These are phyloP conservation scores for Pleurostoma richardsiae DNA, from an alignment of 2,329 filamentous ascomycete species.

Conservation along the genomic window DNA sequence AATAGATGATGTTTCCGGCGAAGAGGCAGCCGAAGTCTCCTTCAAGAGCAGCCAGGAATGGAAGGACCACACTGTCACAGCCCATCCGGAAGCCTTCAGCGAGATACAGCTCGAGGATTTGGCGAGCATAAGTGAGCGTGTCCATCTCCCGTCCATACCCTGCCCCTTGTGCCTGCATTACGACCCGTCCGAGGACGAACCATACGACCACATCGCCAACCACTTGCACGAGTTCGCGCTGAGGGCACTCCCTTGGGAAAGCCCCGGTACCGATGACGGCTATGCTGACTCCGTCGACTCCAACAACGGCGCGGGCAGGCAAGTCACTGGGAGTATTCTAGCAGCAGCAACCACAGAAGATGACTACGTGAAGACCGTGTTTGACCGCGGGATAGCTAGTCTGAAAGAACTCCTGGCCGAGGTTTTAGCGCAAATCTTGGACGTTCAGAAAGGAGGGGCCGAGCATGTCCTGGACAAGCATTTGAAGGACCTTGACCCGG, in stretches of 20 bases:
- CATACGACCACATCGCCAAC: neutral
- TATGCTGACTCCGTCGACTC: neutral
- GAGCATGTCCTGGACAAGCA: too few relatives aligned
- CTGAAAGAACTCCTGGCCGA: too few relatives aligned
- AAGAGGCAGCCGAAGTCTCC: neutral
- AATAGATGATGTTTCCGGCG: neutral
- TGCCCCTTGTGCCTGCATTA: neutral
- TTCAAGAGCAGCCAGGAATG: neutral
- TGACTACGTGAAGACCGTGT: too few relatives aligned
- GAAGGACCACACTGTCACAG: neutral
- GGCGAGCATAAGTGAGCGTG: neutral
- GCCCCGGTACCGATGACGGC: neutral
- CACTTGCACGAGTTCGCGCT: neutral
- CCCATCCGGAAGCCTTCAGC: neutral
- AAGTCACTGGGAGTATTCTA: too few relatives aligned
- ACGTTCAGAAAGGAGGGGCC: too few relatives aligned
- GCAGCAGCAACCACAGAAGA: too few relatives aligned
- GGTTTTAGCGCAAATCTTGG: too few relatives aligned
- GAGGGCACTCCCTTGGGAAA: neutral
- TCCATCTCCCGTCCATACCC: neutral
- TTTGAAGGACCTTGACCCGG: too few relatives aligned
- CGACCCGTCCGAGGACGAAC: neutral
- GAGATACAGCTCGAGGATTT: neutral
- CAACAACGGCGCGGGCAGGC: neutral
- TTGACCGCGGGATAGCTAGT: too few relatives aligned